Evolutionary conservation across 2,329 filamentous ascomycete species (phyloP).

Genomic region (Ambrosiella beaveri): DNA sequence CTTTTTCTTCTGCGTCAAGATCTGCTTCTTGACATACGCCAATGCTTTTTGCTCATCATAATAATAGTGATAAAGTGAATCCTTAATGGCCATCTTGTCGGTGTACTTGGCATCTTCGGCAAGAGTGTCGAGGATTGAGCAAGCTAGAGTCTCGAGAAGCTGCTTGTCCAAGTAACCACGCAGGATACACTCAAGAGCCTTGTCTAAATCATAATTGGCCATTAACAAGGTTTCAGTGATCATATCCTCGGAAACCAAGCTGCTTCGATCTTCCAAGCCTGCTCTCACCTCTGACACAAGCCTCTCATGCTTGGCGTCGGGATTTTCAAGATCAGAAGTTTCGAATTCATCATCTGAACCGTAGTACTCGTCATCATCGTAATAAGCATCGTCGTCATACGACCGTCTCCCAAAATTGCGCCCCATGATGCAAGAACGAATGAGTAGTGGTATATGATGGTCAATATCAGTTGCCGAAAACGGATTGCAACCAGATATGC

Average conservation of each 20-base stretch:
- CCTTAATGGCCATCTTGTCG: conserved; percentile 48
- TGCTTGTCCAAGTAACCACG: conserved; percentile 7
- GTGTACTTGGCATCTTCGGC: conserved; percentile 30
- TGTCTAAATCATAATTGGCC: neutral
- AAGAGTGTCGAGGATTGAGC: conserved; percentile 25
- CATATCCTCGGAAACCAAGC: conserved; percentile 7
- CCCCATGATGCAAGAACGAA: conserved; percentile 6
- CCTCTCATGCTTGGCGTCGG: neutral
- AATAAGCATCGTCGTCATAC: conserved; percentile 11
- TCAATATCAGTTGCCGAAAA: no score
- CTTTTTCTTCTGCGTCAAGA: conserved; percentile 25
- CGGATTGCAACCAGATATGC: no score
- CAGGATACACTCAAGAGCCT: conserved; percentile 7
- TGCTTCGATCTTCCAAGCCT: conserved; percentile 8
- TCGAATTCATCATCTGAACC: conserved; percentile 27
- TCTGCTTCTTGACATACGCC: conserved; percentile 45
- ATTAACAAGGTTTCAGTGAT: conserved; percentile 3
- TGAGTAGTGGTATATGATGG: neutral
- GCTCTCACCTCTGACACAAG: neutral
- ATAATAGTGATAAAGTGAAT: conserved; percentile 77
- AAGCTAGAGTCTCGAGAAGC: neutral
- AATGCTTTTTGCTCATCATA: conserved; percentile 70
- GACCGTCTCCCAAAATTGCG: neutral
- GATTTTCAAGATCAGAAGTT: conserved; percentile 5
- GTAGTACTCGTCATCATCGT: conserved; percentile 27